Evolutionary conservation across 23 red algal species (phyloP).

Genomic region (Porphyridium purpureum): DNA sequence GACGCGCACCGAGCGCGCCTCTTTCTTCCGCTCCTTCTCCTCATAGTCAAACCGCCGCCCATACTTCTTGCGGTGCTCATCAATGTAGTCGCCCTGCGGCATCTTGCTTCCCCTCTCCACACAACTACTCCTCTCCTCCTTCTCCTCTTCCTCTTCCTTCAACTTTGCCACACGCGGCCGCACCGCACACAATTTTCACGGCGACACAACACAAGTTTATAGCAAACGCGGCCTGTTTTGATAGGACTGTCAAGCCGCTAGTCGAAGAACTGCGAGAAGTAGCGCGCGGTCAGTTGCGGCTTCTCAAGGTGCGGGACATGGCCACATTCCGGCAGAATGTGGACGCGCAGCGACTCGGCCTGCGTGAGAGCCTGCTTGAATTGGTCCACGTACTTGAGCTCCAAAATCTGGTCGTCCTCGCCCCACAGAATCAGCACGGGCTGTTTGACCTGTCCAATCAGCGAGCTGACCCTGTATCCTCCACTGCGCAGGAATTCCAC

Average conservation of each 20-base stretch:
- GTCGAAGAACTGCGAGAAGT: too few species aligned
- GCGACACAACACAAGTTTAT: too few species aligned
- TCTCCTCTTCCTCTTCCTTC: too few species aligned
- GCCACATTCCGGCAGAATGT: not conserved
- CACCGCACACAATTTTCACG: too few species aligned
- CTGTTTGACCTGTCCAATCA: not conserved
- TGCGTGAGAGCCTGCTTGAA: too few species aligned
- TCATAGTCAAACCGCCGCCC: slow-evolving; percentile 75
- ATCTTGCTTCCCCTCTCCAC: slow-evolving; percentile 31
- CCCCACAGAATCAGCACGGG: not conserved
- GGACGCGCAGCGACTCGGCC: not conserved
- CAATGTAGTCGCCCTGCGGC: slow-evolving; percentile 98
- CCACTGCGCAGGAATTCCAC: not conserved
- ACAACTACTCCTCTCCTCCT: too few species aligned
- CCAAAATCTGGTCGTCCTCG: not conserved
- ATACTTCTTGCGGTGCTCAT: slow-evolving; percentile 72
- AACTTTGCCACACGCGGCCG: too few species aligned
- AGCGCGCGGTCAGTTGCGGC: not conserved
- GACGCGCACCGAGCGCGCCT: slow-evolving; percentile 42
- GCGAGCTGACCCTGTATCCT: not conserved
- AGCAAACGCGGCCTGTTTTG: too few species aligned
- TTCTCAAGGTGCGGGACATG: not conserved
- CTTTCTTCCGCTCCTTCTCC: slow-evolving; percentile 64
- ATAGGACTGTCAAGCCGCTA: too few species aligned
- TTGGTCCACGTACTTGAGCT: not conserved